phyloP scores from a whole-genome alignment of 345 rosid species.

The Citrus hindsii region DNA sequence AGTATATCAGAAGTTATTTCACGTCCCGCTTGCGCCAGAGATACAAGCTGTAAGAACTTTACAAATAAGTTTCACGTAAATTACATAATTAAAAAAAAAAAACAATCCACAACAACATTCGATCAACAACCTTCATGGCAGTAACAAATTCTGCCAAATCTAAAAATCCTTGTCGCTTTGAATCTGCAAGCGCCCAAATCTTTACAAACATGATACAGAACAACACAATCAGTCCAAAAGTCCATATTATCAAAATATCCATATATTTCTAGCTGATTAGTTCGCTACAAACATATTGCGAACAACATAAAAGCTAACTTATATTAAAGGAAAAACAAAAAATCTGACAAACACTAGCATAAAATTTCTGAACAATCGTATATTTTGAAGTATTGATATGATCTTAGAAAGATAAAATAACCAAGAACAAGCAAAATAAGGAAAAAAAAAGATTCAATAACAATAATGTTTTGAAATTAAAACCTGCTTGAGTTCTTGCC shows the following conservation, averaged over 20 bases:
- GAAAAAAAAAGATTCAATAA: not conserved
- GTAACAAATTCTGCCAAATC: constrained; percentile 66
- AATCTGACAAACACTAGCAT: not conserved
- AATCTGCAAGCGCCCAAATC: constrained; percentile 93
- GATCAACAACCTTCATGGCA: constrained; percentile 71
- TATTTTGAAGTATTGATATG: not conserved
- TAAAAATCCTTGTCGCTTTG: constrained; percentile 80
- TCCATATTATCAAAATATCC: not conserved
- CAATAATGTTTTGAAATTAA: not conserved
- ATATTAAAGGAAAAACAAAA: not conserved
- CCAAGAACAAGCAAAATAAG: not conserved
- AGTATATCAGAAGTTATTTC: constrained; percentile 56
- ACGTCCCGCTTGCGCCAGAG: constrained; percentile 78
- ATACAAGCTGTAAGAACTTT: constrained; percentile 46
- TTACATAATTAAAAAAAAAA: not conserved
- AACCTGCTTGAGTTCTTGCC: constrained; percentile 91
- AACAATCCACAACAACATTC: not conserved
- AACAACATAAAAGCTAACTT: not conserved
- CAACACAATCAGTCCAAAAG: not conserved
- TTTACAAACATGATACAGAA: constrained; percentile 9
- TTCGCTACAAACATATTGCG: not conserved
- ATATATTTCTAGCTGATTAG: not conserved
- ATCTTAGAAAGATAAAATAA: not conserved
- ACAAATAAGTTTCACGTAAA: not conserved
- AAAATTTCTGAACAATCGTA: not conserved